These are phyloP conservation scores for Calonectria multiphialidica DNA, from an alignment of 2,329 filamentous ascomycete species.

Conservation along the genomic window DNA sequence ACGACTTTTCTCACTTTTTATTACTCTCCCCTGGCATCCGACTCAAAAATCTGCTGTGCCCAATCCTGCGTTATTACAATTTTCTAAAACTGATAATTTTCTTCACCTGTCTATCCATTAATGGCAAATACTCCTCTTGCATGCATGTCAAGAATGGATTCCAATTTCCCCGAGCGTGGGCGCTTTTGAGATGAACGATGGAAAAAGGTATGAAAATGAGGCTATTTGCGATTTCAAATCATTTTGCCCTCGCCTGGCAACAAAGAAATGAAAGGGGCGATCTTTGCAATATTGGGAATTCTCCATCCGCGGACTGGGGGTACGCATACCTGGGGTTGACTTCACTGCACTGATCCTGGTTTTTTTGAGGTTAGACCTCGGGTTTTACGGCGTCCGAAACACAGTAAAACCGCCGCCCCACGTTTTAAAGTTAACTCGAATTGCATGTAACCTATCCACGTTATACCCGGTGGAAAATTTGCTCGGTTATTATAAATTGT, in stretches of 20 bases:
- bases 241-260: too few relatives aligned
- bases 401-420: not conserved
- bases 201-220: not conserved
- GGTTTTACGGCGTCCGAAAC: not conserved
- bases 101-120: not conserved
- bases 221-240: too few relatives aligned
- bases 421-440: not conserved
- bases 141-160: not conserved
- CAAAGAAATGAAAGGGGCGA: not conserved
- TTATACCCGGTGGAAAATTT: not conserved
- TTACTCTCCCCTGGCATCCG: not conserved
- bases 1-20: not conserved
- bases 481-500: not conserved
- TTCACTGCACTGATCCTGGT: not conserved
- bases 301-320: not conserved
- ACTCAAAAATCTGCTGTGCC: not conserved
- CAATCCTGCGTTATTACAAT: not conserved
- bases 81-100: not conserved
- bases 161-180: not conserved
- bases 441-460: not conserved
- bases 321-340: not conserved
- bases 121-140: not conserved
- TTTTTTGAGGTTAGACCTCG: not conserved
- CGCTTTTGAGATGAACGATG: not conserved
- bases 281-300: not conserved